phyloP scores from a whole-genome alignment of 1,139 yeast species.

The Lodderomyces elongisporus region DNA sequence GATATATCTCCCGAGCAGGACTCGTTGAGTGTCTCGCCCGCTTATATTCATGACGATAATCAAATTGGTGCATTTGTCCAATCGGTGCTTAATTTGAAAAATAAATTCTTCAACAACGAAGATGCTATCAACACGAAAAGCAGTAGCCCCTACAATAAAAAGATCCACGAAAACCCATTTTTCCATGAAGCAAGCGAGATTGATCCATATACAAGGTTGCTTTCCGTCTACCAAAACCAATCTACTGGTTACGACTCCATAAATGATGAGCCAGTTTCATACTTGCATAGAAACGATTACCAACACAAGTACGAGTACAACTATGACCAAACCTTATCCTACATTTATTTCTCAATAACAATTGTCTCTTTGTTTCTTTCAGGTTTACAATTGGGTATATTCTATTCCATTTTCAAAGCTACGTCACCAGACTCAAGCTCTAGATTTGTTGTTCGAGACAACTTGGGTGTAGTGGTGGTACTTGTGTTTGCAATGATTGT shows the following conservation, averaged over 20 bases:
- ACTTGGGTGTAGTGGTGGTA: conserved; percentile 30
- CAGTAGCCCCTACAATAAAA: too few species aligned
- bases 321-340: conserved; percentile 34
- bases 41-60: background rate
- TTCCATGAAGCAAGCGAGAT: conserved; percentile 6
- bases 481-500: conserved; percentile 31
- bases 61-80: conserved; percentile 8
- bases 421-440: conserved; percentile 17
- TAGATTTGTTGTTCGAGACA: conserved; percentile 25
- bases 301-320: conserved; percentile 26
- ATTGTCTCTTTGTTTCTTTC: conserved; percentile 34
- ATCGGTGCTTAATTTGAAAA: conserved; percentile 11
- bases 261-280: conserved; percentile 27
- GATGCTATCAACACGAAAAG: background rate
- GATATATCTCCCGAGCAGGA: conserved; percentile 9
- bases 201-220: conserved; percentile 12
- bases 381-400: conserved; percentile 43
- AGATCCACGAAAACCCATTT: conserved; percentile 11
- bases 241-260: conserved; percentile 27
- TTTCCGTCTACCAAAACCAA: conserved; percentile 7
- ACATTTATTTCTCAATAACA: conserved; percentile 34
- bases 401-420: conserved; percentile 27
- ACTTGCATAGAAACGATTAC: conserved; percentile 15
- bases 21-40: background rate
- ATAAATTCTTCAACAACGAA: conserved; percentile 7